Percentiles rank a stretch among this genome's conserved stretches.
Conservation (phyloP, 306 rosid genomes). For the Carpinus fangiana region DNA sequence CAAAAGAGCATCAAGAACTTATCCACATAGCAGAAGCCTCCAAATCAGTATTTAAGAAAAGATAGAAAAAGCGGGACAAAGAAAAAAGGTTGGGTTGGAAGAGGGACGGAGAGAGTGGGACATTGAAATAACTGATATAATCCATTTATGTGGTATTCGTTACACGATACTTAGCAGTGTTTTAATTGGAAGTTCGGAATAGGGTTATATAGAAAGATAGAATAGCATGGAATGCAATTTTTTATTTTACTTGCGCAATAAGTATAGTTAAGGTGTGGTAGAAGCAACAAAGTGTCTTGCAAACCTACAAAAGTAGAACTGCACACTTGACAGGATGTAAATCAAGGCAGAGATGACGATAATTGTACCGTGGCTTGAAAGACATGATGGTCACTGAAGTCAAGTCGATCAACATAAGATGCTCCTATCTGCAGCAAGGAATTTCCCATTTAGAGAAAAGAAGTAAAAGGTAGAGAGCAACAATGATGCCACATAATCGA, state of each 20-base stretch:
- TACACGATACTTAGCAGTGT: neutral
- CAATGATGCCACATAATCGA: slow-evolving; percentile 3
- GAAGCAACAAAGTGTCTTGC: neutral
- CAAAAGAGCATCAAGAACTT: neutral
- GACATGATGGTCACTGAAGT: slow-evolving; percentile 81
- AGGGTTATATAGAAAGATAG: neutral
- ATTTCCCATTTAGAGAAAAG: slow-evolving; percentile 34
- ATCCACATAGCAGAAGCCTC: slow-evolving; percentile 3
- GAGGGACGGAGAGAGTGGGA: neutral
- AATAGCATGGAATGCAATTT: neutral
- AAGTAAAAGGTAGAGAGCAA: slow-evolving; percentile 1
- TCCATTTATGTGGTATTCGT: neutral
- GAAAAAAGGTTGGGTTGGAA: neutral
- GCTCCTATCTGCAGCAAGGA: slow-evolving; percentile 68
- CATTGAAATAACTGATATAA: neutral
- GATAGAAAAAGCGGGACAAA: neutral
- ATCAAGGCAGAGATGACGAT: slow-evolving; percentile 4
- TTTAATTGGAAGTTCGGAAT: neutral
- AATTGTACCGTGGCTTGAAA: slow-evolving; percentile 57
- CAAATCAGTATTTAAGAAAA: slow-evolving; percentile 5
- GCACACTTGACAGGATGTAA: neutral
- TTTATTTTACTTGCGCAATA: neutral
- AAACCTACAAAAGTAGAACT: neutral
- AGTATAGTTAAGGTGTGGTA: neutral
- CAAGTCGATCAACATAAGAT: slow-evolving; percentile 60